Conservation (phyloP, 768 basidiomycete species). For the Leccinum olivaceopallidum region DNA sequence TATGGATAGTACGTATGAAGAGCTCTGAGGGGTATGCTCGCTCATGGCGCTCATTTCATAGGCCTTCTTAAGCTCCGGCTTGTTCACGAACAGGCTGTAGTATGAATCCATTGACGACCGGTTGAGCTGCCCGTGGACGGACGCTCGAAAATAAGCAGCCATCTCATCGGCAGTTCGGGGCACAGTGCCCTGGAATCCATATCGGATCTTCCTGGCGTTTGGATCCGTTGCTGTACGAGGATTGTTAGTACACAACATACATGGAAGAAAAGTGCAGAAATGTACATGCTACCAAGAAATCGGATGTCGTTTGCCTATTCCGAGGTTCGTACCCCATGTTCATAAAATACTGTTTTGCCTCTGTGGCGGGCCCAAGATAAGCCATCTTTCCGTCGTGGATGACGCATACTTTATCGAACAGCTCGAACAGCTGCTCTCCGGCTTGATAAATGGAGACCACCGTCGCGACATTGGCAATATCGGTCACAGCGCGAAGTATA, state of each 20-base stretch:
- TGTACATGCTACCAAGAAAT: constrained; percentile 52
- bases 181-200: constrained; percentile 37
- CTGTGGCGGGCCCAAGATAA: constrained; percentile 6
- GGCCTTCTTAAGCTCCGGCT: constrained; percentile 39
- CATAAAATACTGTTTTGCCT: constrained; percentile 3
- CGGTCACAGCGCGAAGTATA: constrained; percentile 63
- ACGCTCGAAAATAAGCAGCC: constrained; percentile 46
- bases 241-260: background rate
- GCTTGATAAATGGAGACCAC: constrained; percentile 89
- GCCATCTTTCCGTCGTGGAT: constrained; percentile 11
- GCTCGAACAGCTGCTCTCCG: constrained; percentile 60
- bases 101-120: constrained; percentile 48
- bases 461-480: constrained; percentile 53
- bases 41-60: constrained; percentile 49
- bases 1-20: constrained; percentile 47
- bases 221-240: constrained; percentile 51
- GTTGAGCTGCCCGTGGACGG: constrained; percentile 43
- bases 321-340: constrained; percentile 45
- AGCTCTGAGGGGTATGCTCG: constrained; percentile 47
- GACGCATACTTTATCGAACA: constrained; percentile 54
- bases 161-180: constrained; percentile 63
- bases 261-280: constrained; percentile 29
- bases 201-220: constrained; percentile 50
- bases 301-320: constrained; percentile 58
- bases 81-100: constrained; percentile 42